Conservation (phyloP, 2,329 filamentous ascomycete genomes). For the Colletotrichum sp. region DNA sequence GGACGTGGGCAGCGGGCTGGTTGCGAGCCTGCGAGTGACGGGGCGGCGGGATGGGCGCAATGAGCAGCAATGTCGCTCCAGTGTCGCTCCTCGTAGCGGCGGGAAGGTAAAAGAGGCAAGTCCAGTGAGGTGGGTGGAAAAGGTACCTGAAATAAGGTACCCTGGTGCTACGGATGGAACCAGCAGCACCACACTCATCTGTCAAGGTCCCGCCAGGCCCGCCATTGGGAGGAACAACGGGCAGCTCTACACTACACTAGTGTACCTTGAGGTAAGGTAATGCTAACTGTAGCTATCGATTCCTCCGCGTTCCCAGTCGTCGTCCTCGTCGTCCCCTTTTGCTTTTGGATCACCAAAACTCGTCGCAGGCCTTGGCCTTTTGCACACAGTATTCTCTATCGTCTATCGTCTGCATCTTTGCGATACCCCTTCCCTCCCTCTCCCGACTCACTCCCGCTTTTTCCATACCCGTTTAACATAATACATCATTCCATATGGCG, state of each 20-base stretch:
- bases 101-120: not conserved
- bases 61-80: not conserved
- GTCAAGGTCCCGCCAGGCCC: conserved; percentile 8
- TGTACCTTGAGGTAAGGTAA: not conserved
- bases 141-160: not conserved
- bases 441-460: not conserved
- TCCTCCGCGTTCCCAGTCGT: not conserved
- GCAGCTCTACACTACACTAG: not conserved
- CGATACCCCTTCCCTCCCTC: not conserved
- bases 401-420: conserved; percentile 7
- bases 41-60: not conserved
- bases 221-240: conserved; percentile 1
- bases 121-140: not conserved
- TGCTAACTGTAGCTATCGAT: not conserved
- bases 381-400: conserved; percentile 11
- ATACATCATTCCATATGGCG: conserved; percentile 49
- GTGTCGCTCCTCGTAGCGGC: not conserved
- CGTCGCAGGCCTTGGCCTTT: conserved; percentile 8
- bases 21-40: not conserved
- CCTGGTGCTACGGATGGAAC: not conserved
- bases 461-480: not conserved
- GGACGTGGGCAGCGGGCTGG: not conserved
- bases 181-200: conserved; percentile 3
- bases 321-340: not conserved
- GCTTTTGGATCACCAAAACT: conserved; percentile 16